These are phyloP conservation scores for Alloascoidea hylecoeti DNA, from an alignment of 805 yeast species.

Conservation along the genomic window DNA sequence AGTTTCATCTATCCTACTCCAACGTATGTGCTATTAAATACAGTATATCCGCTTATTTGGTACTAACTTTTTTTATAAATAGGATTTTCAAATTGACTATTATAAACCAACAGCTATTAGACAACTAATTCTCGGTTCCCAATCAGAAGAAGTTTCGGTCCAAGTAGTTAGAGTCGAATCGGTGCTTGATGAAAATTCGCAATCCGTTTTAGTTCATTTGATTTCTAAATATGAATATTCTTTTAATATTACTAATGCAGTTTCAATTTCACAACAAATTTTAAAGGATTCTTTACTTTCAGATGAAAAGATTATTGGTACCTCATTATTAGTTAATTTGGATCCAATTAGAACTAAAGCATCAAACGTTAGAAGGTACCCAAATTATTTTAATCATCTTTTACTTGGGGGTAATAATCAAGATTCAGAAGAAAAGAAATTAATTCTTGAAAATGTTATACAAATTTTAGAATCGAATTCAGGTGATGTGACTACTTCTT, in stretches of 20 bases:
- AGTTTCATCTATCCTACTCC: slow-evolving; percentile 1
- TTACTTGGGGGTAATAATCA: too few species aligned
- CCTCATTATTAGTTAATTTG: too few species aligned
- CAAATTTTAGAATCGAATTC: too few species aligned
- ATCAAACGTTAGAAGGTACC: too few species aligned
- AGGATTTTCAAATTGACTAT: background rate
- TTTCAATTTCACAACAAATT: too few species aligned
- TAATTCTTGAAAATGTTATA: too few species aligned
- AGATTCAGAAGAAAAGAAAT: too few species aligned
- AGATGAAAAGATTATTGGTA: too few species aligned
- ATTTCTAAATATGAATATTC: background rate
- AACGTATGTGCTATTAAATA: background rate
- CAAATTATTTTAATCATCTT: too few species aligned
- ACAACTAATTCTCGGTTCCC: background rate
- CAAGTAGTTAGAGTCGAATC: background rate
- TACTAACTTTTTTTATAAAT: background rate
- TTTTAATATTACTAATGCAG: background rate
- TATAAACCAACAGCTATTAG: background rate
- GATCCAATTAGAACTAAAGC: too few species aligned
- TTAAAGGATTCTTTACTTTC: too few species aligned
- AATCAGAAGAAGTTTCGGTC: background rate
- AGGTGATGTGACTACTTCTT: too few species aligned
- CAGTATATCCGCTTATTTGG: background rate
- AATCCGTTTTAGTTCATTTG: background rate
- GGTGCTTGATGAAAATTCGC: background rate